These are phyloP conservation scores for Jamesozyma jinghongensis DNA, from an alignment of 805 yeast genomes.

Conservation along the genomic window DNA sequence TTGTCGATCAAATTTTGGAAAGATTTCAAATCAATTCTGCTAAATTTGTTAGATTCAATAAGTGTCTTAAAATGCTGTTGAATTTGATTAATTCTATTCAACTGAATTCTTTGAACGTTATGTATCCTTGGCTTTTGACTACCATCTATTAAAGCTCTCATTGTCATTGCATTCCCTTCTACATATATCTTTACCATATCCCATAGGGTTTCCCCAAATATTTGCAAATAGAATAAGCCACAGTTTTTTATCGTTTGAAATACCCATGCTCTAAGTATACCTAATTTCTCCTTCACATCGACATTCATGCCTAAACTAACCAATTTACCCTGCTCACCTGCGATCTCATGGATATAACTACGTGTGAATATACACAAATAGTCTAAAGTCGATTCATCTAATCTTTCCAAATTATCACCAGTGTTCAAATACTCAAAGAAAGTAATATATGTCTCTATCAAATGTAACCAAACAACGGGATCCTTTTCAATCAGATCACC, in stretches of 20 bases:
- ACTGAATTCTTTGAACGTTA: slow-evolving; percentile 25
- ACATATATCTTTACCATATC: slow-evolving; percentile 49
- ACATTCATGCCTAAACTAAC: slow-evolving; percentile 67
- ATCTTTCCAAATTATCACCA: slow-evolving; percentile 30
- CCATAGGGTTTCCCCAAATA: slow-evolving; percentile 60
- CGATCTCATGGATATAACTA: slow-evolving; percentile 50
- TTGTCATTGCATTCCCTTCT: slow-evolving; percentile 33
- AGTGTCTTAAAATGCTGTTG: slow-evolving; percentile 45
- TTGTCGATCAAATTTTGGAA: slow-evolving; percentile 42
- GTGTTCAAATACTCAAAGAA: slow-evolving; percentile 36
- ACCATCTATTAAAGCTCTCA: slow-evolving; percentile 50
- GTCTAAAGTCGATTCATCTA: slow-evolving; percentile 48
- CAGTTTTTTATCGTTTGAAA: slow-evolving; percentile 42
- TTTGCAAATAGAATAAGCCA: slow-evolving; percentile 47
- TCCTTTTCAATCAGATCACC: slow-evolving; percentile 74
- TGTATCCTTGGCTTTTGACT: slow-evolving; percentile 24
- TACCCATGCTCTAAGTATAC: slow-evolving; percentile 38
- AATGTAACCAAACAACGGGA: slow-evolving; percentile 75
- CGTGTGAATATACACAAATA: slow-evolving; percentile 50
- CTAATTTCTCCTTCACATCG: slow-evolving; percentile 49
- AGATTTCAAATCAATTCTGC: slow-evolving; percentile 36
- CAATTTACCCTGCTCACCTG: slow-evolving; percentile 50
- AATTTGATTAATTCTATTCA: slow-evolving; percentile 33
- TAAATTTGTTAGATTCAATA: slow-evolving; percentile 41
- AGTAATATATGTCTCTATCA: slow-evolving; percentile 53